Evolutionary conservation across 352 stramenopile genomes (phyloP), one percentile per base, ranked within the genome.

Genomic region (Pythium brachiatum): DNA sequence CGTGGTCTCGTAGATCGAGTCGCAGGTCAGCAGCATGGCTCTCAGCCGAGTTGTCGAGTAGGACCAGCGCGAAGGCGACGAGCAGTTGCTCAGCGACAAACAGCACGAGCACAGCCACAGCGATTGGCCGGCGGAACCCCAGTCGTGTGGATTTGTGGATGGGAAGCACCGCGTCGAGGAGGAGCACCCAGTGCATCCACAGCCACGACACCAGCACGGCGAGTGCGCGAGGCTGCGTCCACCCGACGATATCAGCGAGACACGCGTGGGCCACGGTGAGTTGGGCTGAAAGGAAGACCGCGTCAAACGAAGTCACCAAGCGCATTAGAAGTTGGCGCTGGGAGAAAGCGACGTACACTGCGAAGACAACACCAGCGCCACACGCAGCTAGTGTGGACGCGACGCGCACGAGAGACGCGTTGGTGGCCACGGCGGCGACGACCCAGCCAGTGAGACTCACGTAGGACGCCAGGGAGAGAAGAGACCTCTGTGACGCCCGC

Each of bases 161-260:
- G 0, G 63, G 56, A 9, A 57, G 36, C 32, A 70, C 32, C 1
- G 56, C 50, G 36, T 70, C 63, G 6, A 70, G 56, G 0, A 58
- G 25, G 0, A 70, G 43, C 16, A 70, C 57, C 56, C 56, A 65
- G 50, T 65, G 63, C n/a, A 63, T 51, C 63, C 48, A 65, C 12
- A 70, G 31, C 50, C 57, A 65, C 34, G 57, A 62, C 13, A 39
- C 21, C 7, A 70, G 44, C 3, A 65, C 51, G 7, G 26, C 43
- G 9, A 59, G 23, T 2, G 26, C 38, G 4, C 62, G 56, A 4
- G 50, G 31, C 13, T 51, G 21, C 4, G n/a, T 32, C 53, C 60
- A 69, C 7, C 48, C 29, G 6, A 69, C 26, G 4, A 69, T 60
- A 31, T 64, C 48, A 31, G 52, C 52, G 15, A 64, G 27, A 29